Percentiles rank a stretch among this genome's conserved stretches.
These are phyloP conservation scores for Coemansia biformis DNA, from an alignment of 192 early-diverging fungal genomes.

Conservation along the genomic window DNA sequence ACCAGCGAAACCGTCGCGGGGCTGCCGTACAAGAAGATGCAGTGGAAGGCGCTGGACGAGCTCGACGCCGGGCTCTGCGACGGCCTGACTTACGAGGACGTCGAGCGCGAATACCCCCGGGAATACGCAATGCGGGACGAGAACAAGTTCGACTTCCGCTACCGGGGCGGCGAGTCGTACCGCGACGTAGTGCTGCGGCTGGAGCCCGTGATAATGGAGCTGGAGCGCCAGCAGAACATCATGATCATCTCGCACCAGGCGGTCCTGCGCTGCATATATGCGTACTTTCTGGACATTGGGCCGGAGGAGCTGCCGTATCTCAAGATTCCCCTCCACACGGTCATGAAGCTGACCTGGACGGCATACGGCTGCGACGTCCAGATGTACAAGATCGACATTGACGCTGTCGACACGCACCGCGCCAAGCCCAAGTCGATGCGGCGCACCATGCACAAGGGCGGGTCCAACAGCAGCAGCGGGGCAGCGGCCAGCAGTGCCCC, in stretches of 20 bases:
- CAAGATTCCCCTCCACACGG: constrained; percentile 96
- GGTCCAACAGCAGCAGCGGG: too few relatives aligned
- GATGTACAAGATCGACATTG: constrained; percentile 89
- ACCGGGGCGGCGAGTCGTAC: constrained; percentile 84
- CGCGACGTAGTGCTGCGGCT: constrained; percentile 91
- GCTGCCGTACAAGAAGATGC: constrained; percentile 80
- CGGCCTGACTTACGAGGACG: constrained; percentile 98
- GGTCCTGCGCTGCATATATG: constrained; percentile 94
- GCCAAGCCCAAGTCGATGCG: constrained; percentile 57
- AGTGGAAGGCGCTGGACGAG: constrained; percentile 98
- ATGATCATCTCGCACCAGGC: constrained; percentile 98
- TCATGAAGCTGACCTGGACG: constrained; percentile 94
- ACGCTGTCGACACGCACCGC: constrained; percentile 95
- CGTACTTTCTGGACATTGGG: constrained; percentile 90
- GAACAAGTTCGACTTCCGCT: constrained; percentile 94
- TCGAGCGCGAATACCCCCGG: constrained; percentile 86
- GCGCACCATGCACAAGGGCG: too few relatives aligned
- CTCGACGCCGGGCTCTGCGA: constrained; percentile 96
- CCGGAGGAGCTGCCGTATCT: constrained; percentile 97
- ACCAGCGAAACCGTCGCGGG: constrained; percentile 84
- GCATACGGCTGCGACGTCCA: constrained; percentile 96
- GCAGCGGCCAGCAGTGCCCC: too few relatives aligned
- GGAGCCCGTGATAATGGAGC: constrained; percentile 99
- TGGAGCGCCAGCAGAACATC: constrained; percentile 95
- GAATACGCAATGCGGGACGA: constrained; percentile 92